Conservation (phyloP, 2,329 filamentous ascomycete genomes). For the Diaporthe ilicicola region DNA sequence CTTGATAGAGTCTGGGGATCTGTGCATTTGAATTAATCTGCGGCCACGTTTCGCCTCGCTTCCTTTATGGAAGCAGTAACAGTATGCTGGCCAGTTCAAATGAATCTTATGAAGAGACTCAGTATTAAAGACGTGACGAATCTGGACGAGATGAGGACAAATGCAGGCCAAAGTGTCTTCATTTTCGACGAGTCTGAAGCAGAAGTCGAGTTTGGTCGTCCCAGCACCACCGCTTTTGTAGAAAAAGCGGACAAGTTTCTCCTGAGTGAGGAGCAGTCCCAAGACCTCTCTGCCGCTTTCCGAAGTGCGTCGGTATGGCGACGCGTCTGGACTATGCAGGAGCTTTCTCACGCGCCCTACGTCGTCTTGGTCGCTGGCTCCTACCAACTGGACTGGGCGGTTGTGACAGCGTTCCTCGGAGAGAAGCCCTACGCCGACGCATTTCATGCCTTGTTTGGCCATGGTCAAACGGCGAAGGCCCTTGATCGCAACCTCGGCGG, state of each 20-base stretch:
- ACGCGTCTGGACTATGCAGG: conserved; percentile 35
- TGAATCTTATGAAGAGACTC: conserved; percentile 9
- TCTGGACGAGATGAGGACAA: background rate
- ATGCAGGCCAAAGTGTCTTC: too few species aligned
- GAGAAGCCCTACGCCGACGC: conserved; percentile 26
- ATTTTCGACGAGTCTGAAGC: too few species aligned
- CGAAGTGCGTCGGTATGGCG: conserved; percentile 9
- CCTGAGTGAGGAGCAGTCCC: background rate
- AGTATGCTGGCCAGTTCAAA: too few species aligned
- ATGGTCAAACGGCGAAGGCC: background rate
- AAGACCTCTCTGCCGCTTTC: background rate
- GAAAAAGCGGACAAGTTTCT: background rate
- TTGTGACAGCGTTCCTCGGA: conserved; percentile 28
- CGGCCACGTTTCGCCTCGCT: too few species aligned
- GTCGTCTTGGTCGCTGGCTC: conserved; percentile 19
- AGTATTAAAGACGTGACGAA: background rate
- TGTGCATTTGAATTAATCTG: too few species aligned
- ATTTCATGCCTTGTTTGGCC: conserved; percentile 23
- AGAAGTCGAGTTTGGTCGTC: too few species aligned
- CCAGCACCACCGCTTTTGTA: too few species aligned
- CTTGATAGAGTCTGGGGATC: too few species aligned
- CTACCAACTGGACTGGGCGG: conserved; percentile 27
- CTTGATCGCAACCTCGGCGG: background rate
- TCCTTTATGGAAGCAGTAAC: too few species aligned
- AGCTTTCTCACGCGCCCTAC: conserved; percentile 30